phyloP scores from a whole-genome alignment of 1,284 basidiomycete genomes.

The Mrakiaceae sp. region DNA sequence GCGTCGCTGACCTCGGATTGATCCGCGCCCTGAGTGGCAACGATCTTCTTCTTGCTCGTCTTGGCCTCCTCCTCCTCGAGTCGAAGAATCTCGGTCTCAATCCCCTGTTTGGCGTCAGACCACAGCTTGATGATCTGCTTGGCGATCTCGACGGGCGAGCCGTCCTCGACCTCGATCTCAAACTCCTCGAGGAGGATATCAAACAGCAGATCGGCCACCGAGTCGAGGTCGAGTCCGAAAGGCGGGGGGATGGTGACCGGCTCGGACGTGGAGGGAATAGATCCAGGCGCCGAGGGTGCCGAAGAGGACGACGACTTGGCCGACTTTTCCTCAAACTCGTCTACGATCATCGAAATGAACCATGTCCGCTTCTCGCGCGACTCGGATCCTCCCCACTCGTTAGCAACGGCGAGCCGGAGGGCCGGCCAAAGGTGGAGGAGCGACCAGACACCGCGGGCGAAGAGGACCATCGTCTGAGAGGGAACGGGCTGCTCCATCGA shows the following conservation, averaged over 20 bases:
- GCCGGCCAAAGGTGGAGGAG: constrained; percentile 70
- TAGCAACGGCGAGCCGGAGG: constrained; percentile 66
- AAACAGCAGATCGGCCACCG: constrained; percentile 63
- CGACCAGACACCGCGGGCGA: constrained; percentile 70
- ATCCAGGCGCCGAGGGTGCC: constrained; percentile 10
- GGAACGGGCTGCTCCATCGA: neutral
- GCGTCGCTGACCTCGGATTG: constrained; percentile 26
- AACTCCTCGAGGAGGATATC: constrained; percentile 71
- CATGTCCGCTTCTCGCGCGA: constrained; percentile 62
- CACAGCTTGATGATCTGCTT: constrained; percentile 54
- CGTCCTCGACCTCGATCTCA: constrained; percentile 68
- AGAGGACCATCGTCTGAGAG: constrained; percentile 40
- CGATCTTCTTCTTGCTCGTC: constrained; percentile 44
- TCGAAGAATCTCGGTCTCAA: constrained; percentile 56
- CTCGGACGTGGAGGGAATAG: constrained; percentile 10
- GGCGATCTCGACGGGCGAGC: constrained; percentile 57
- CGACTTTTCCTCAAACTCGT: constrained; percentile 54
- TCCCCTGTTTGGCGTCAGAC: constrained; percentile 58
- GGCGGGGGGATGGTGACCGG: constrained; percentile 17
- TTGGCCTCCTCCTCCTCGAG: constrained; percentile 56
- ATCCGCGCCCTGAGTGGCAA: constrained; percentile 30
- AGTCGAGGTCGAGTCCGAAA: constrained; percentile 49
- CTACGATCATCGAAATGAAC: constrained; percentile 69
- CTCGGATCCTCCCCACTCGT: constrained; percentile 68
- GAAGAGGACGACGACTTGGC: constrained; percentile 16